Base-by-base conservation (phyloP, 768 basidiomycete genomes). In the Lepiota subincarnata region DNA sequence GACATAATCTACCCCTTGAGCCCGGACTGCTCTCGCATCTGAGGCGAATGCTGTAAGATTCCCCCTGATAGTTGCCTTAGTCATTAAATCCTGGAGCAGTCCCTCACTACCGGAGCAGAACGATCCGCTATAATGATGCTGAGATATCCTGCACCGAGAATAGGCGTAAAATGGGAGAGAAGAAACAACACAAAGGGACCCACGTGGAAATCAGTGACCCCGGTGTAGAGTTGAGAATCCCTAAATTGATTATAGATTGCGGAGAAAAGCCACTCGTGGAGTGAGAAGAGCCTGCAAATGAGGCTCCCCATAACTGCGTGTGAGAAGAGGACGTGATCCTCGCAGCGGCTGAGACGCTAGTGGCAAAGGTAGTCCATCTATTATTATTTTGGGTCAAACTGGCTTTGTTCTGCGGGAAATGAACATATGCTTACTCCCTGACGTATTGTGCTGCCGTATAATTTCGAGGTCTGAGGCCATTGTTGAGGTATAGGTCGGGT, bases 31-130 rank as follows among this genome's bases (percentile, higher is more conserved):
- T 6, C 66, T 60, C 45, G 87, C 80, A 62, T 87, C 86, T 2
- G 80, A 71, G 20, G 61, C 60, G 55, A 77, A 86, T 12, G 59
- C 37, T 2, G 77, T 70, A 28, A 88, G 64, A 60, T 88, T 89
- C 37, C 79, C 68, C 58, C 84, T 71, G 24, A 81, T 73, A 42
- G 74, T 73, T 4, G 70, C 61, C 60, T 88, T 87, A 26, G 76
- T 79, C 84, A 87, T 86, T 48, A 89, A 69, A 56, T 84, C 81
- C 59, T 81, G 77, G 10, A 89, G 65, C 31, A 82, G 63, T 20
- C 76, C 78, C 20, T 70, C 72, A 38, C 64, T 75, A 13, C 86
- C 86, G 5, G 67, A 57, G 57, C 84, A 86, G 62, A 84, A 86
- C 2, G 79, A 77, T 11, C 84, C 83, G n/a, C 82, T 82, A 60